Percentiles rank a stretch among this genome's conserved stretches.
Evolutionary conservation across 1,284 basidiomycete genomes (phyloP).

Genomic region (Melampsora larici-populina): DNA sequence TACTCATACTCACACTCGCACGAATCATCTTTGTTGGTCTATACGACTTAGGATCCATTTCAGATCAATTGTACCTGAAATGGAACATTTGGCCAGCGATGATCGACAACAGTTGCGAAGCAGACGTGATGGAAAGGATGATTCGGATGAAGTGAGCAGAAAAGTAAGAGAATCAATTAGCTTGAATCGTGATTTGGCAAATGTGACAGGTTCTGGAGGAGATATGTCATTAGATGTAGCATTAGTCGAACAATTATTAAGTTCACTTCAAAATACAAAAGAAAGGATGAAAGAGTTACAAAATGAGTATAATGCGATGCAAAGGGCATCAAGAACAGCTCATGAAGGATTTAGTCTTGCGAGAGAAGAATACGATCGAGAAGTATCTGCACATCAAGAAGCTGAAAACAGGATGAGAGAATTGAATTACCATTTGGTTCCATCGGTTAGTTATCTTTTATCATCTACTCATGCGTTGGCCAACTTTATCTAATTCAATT

Average conservation of each 20-base stretch:
- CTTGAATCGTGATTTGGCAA: constrained; percentile 57
- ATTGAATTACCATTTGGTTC: constrained; percentile 81
- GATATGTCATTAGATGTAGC: constrained; percentile 67
- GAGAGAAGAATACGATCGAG: constrained; percentile 86
- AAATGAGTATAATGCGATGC: constrained; percentile 75
- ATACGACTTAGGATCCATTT: constrained; percentile 75
- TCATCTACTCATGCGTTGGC: neutral
- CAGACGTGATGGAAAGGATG: neutral
- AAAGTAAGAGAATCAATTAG: constrained; percentile 19
- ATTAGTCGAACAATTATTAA: constrained; percentile 70
- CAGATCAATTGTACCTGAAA: constrained; percentile 72
- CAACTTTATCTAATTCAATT: neutral
- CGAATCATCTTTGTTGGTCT: constrained; percentile 1
- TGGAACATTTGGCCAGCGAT: neutral
- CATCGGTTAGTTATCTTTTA: constrained; percentile 55
- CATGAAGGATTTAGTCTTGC: constrained; percentile 87
- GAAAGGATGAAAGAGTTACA: constrained; percentile 68
- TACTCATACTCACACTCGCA: neutral
- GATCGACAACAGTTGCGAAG: neutral
- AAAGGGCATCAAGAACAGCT: constrained; percentile 76
- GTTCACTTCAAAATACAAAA: constrained; percentile 66
- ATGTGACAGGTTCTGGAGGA: constrained; percentile 64
- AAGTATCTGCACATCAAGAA: constrained; percentile 78
- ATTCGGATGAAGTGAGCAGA: neutral
- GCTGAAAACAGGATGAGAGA: constrained; percentile 86